Evolutionary conservation across 2,329 filamentous ascomycete species (phyloP), one percentile per base, ranked within the genome.

Genomic region (Aspergillus hortae): DNA sequence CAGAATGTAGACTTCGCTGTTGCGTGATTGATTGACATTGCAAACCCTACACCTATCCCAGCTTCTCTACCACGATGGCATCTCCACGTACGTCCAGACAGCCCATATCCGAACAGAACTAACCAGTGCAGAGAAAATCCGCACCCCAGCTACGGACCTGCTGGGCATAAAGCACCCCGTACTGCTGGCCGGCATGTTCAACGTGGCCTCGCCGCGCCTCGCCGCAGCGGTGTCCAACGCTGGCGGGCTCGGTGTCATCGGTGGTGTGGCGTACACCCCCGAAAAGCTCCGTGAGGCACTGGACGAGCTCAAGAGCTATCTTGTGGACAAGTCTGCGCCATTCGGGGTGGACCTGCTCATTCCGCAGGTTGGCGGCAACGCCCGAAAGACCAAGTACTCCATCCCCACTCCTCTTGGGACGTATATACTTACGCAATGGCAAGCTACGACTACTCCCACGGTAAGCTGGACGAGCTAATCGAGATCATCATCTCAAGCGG

Each of bases 371-470:
- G 94, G 94, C 59, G 94, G 92, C 64, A 92, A 80, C 67, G 94
- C 94, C 56, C 85, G 94, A 67, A 96, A 96, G 83, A 96, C 92
- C 66, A 97, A 96, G 85, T 88, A 74, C 68, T 73, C 19, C 6
- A 10, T 1, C 15, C 5, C 21, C 2, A 10, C 30, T 6, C 44
- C 23, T 3, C 5, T 46, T 47, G 49, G 21, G 36, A 47, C 30
- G 50, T 40, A 14, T 15, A 30, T 1, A 11, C 35, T 10, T 38
- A 38, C 35, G 15, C 35, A 35, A 35, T 38, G n/a, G 1, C 3
- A 17, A 96, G 92, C 84, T 96, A 97, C 77, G 94, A 99, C 77
- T 99, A 99, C 81, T 99, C 94, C 68, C 97, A 99, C 81, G 94
- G 94, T 73, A 97, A 97, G 79, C 89, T 99, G 57, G 81, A 89